These are phyloP conservation scores for Stemphylium lycopersici DNA, from an alignment of 2,329 filamentous ascomycete genomes.

Conservation along the genomic window DNA sequence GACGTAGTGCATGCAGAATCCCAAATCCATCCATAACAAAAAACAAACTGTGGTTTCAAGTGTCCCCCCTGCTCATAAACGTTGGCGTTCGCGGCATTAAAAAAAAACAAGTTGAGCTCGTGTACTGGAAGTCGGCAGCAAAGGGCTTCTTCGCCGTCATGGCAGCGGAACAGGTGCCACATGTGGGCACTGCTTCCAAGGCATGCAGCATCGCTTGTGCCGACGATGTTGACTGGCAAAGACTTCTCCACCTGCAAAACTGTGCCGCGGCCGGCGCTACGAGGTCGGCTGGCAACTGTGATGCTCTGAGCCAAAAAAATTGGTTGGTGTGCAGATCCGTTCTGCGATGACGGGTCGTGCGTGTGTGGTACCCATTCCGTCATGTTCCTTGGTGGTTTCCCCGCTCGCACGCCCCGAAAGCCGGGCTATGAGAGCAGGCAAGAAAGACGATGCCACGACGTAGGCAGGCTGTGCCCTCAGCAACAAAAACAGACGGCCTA, in stretches of 20 bases:
- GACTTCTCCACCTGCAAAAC: conserved; percentile 11
- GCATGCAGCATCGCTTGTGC: conserved; percentile 6
- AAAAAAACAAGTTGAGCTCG: conserved; percentile 7
- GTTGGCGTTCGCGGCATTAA: background rate
- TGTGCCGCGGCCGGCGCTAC: conserved; percentile 33
- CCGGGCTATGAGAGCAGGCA: too few relatives aligned
- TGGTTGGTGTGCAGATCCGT: conserved; percentile 6
- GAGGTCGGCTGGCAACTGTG: conserved; percentile 15
- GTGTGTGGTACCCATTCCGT: conserved; percentile 2
- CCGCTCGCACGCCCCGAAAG: background rate
- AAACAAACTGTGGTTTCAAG: background rate
- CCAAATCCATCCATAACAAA: conserved; percentile 2
- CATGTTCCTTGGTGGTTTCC: background rate
- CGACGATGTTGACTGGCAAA: conserved; percentile 6
- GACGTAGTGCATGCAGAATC: background rate
- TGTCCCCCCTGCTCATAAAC: background rate
- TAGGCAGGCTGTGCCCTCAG: background rate
- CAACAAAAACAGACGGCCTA: background rate
- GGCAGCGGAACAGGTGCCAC: conserved; percentile 12
- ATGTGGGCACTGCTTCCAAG: conserved; percentile 5
- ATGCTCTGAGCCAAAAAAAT: background rate
- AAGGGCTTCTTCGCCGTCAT: conserved; percentile 17
- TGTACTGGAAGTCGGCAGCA: background rate
- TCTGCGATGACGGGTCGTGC: conserved; percentile 9
- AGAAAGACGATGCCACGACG: background rate